Evolutionary conservation across 2,329 filamentous ascomycete genomes (phyloP).

Genomic region (Xylariaceae sp.): DNA sequence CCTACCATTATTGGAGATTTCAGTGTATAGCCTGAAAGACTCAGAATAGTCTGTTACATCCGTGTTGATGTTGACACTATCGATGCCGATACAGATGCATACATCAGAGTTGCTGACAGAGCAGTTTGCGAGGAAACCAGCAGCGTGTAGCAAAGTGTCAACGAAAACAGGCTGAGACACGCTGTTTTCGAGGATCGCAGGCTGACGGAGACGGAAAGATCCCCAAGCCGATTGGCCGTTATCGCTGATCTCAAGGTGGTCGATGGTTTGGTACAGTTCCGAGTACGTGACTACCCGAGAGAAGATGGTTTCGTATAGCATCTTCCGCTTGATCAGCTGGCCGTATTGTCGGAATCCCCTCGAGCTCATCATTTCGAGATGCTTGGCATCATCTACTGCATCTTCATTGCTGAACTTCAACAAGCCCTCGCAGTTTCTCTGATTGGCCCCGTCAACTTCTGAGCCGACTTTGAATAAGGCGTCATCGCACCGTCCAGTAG

Average conservation of each 20-base stretch:
- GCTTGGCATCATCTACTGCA: background rate
- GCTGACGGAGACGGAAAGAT: conserved; percentile 5
- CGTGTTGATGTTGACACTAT: background rate
- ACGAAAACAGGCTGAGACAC: conserved; percentile 14
- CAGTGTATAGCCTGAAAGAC: background rate
- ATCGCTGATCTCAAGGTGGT: conserved; percentile 6
- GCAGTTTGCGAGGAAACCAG: conserved; percentile 20
- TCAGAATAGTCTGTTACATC: background rate
- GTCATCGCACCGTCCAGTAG: background rate
- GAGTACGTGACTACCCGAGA: conserved; percentile 20
- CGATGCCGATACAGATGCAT: conserved; percentile 16
- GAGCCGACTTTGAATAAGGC: background rate
- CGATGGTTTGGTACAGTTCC: conserved; percentile 10
- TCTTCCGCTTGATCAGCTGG: conserved; percentile 9
- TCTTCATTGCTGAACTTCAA: background rate
- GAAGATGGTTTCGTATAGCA: conserved; percentile 18
- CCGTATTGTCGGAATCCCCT: conserved; percentile 7
- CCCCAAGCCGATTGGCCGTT: conserved; percentile 9
- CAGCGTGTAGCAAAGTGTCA: conserved; percentile 19
- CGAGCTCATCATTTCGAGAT: background rate
- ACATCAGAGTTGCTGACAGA: conserved; percentile 9
- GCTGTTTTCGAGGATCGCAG: background rate
- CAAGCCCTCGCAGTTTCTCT: background rate
- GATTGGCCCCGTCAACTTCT: background rate
- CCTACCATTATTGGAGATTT: background rate